phyloP scores from a whole-genome alignment of 768 basidiomycete genomes.

The Collybia mongolica region DNA sequence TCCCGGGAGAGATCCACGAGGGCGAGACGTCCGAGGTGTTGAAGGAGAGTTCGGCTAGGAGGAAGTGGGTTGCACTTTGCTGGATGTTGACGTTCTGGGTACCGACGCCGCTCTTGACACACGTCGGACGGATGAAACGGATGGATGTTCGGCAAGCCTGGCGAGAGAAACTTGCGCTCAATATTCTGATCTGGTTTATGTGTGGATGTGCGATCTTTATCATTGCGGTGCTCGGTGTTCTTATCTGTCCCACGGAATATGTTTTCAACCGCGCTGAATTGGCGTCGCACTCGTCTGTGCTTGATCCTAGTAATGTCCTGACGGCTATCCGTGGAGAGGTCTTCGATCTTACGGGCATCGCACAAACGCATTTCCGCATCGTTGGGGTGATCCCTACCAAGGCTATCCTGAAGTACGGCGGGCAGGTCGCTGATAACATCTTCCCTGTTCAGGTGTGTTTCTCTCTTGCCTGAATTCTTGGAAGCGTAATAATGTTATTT shows the following conservation, averaged over 20 bases:
- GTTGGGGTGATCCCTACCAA: slow-evolving; percentile 76
- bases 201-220: slow-evolving; percentile 91
- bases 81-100: slow-evolving; percentile 94
- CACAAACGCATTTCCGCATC: slow-evolving; percentile 62
- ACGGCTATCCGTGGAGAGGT: slow-evolving; percentile 91
- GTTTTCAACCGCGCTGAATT: slow-evolving; percentile 84
- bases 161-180: slow-evolving; percentile 95
- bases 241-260: slow-evolving; percentile 95
- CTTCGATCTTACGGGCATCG: slow-evolving; percentile 77
- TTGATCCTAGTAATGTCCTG: slow-evolving; percentile 73
- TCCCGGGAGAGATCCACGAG: slow-evolving; percentile 84
- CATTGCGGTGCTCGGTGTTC: slow-evolving; percentile 78
- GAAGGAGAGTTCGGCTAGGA: slow-evolving; percentile 76
- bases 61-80: slow-evolving; percentile 85
- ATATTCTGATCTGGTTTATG: slow-evolving; percentile 93
- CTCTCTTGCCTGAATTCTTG: background rate
- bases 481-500: background rate
- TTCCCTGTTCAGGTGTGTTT: slow-evolving; percentile 89
- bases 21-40: slow-evolving; percentile 87
- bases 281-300: slow-evolving; percentile 59
- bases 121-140: slow-evolving; percentile 90
- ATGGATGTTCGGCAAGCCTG: slow-evolving; percentile 93
- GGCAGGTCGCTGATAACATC: slow-evolving; percentile 64
- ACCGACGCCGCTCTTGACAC: slow-evolving; percentile 66
- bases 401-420: slow-evolving; percentile 81